Evolutionary conservation across 345 rosid genomes (phyloP).

Genomic region (Physaria fendleri): DNA sequence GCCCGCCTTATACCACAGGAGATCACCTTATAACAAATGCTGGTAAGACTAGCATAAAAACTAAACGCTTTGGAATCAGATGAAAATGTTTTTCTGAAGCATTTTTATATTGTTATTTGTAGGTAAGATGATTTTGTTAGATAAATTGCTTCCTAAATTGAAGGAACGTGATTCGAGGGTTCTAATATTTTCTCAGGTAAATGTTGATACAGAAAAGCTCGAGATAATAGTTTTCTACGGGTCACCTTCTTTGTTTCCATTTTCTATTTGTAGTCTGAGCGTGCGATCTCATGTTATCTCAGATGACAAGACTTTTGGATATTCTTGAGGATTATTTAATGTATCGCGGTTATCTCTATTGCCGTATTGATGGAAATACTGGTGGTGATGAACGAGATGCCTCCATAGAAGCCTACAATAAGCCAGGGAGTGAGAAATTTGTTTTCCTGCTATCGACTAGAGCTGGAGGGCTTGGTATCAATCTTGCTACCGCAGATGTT

Average conservation of each 20-base stretch:
- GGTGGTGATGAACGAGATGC: conserved; percentile 99
- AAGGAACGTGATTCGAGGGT: conserved; percentile 99
- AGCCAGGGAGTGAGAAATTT: conserved; percentile 98
- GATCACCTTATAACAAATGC: conserved; percentile 89
- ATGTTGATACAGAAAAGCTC: neutral
- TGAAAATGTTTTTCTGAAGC: neutral
- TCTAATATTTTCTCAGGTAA: conserved; percentile 93
- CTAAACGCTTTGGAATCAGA: neutral
- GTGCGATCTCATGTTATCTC: conserved; percentile 12
- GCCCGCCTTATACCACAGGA: conserved; percentile 98
- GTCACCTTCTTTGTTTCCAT: conserved; percentile 4
- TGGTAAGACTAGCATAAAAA: conserved; percentile 41
- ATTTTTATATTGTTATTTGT: conserved; percentile 17
- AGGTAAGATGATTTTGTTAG: conserved; percentile 99
- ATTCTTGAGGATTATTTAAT: conserved; percentile 96
- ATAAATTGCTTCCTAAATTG: conserved; percentile 92
- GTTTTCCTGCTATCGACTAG: conserved; percentile 95
- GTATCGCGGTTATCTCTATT: conserved; percentile 82
- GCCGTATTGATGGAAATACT: conserved; percentile 99
- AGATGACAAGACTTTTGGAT: conserved; percentile 99
- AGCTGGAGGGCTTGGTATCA: conserved; percentile 99
- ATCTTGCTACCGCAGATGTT: conserved; percentile 99
- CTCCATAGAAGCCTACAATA: conserved; percentile 86
- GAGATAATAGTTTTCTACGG: neutral
- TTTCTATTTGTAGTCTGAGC: conserved; percentile 14